Conservation (phyloP, 1,284 basidiomycete genomes). For the Cerrena zonata region DNA sequence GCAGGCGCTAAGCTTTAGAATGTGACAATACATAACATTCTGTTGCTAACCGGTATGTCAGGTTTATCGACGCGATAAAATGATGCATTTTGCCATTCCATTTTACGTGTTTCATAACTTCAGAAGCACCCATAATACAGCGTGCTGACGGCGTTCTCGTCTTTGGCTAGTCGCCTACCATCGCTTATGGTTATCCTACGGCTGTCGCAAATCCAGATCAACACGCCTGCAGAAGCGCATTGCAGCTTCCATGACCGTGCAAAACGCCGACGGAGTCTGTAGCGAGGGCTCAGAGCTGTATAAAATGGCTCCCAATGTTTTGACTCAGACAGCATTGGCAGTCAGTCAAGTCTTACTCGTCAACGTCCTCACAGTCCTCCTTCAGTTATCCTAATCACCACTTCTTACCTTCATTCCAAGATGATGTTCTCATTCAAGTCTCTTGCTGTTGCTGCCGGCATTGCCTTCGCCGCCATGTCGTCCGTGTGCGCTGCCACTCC, state of each 20-base stretch:
- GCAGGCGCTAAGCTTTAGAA: too few relatives aligned
- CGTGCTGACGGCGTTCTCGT: not conserved
- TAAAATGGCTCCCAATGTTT: not conserved
- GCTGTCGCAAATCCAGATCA: too few relatives aligned
- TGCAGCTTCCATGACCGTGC: too few relatives aligned
- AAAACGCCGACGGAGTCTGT: too few relatives aligned
- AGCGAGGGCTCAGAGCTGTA: not conserved
- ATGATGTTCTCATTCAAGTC: conserved; percentile 46
- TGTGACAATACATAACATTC: too few relatives aligned
- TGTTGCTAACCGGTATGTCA: too few relatives aligned
- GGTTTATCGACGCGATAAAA: not conserved
- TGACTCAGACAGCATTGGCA: conserved; percentile 2
- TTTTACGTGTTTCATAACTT: not conserved
- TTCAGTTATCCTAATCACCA: conserved; percentile 6
- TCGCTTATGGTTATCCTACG: too few relatives aligned
- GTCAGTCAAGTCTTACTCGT: conserved; percentile 4
- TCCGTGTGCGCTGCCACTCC: conserved; percentile 17
- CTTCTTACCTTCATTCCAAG: conserved; percentile 37
- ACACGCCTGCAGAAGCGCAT: too few relatives aligned
- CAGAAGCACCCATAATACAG: not conserved
- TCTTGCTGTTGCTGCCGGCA: conserved; percentile 33
- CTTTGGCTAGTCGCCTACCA: too few relatives aligned
- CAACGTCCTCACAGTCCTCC: not conserved
- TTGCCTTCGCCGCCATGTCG: conserved; percentile 29
- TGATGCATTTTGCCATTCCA: not conserved